phyloP scores from a whole-genome alignment of 2,329 filamentous ascomycete genomes.

The Diaporthe aspalathi region DNA sequence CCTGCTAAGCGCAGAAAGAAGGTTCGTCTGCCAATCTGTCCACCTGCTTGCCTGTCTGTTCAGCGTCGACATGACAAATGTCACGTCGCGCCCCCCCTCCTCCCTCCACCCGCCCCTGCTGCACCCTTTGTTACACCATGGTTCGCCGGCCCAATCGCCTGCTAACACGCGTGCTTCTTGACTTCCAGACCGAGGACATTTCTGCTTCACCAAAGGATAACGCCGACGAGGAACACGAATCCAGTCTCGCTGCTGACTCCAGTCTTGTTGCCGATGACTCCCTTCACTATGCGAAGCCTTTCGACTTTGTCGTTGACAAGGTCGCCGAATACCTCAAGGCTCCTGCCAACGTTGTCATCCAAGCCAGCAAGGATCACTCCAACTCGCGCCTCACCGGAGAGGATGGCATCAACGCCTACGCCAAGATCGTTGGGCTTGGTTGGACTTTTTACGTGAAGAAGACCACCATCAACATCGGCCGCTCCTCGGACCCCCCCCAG shows the following conservation, averaged over 20 bases:
- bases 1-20: constrained; percentile 75
- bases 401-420: constrained; percentile 78
- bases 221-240: constrained; percentile 55
- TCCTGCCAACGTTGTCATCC: constrained; percentile 60
- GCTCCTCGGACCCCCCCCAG: constrained; percentile 67
- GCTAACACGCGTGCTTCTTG: constrained; percentile 28
- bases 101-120: too few relatives aligned
- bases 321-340: constrained; percentile 63
- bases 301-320: constrained; percentile 67
- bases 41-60: constrained; percentile 29
- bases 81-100: constrained; percentile 36
- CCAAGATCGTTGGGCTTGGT: constrained; percentile 82
- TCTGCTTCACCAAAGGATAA: constrained; percentile 52
- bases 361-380: constrained; percentile 71
- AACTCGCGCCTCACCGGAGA: constrained; percentile 72
- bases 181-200: constrained; percentile 29
- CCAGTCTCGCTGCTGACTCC: constrained; percentile 46
- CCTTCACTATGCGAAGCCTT: constrained; percentile 56
- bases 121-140: background rate
- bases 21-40: constrained; percentile 52
- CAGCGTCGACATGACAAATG: constrained; percentile 20
- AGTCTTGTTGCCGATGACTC: constrained; percentile 56
- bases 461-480: constrained; percentile 80
- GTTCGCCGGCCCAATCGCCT: background rate
- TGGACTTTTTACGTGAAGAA: constrained; percentile 88